Base-by-base conservation (phyloP, 1,284 basidiomycete species). In the Cutaneotrichosporon arboriforme region DNA sequence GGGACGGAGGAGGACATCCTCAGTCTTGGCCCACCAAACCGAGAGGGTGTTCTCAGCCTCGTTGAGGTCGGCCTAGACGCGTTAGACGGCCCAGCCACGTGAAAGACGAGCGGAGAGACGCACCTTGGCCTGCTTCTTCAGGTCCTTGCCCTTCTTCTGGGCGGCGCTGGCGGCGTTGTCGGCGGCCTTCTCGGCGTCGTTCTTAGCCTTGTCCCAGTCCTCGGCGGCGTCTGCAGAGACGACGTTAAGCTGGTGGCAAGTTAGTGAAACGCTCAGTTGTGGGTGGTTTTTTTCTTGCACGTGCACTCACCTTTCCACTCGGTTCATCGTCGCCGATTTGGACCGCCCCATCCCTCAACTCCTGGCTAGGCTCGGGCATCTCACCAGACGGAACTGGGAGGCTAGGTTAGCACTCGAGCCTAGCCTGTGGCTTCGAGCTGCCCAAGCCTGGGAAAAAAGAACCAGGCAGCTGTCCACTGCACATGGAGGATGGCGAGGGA, bases 1-100 rank as follows among this genome's bases (percentile, higher is more conserved):
- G 17, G 86, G 87, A 26, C 81, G 80, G 52, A 88, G 74, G 26
- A 88, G 60, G 54, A 81, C 80, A 38, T 83, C 78, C 65, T 84
- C 84, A 21, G 81, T 75, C 52, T 79, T 69, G 15, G 80, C 76
- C 80, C 81, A 85, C 23, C 84, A 67, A 42, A 81, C 77, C 21
- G 72, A 68, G 13, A 80, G 77, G 62, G 83, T 81, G 38, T 77
- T 76, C 66, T 84, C 80, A 7, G 78, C 81, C 55, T 83, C 79
- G 51, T 81, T 71, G 20, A 69, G 46, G 59, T 74, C 74, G 44
- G 59, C 65, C 72, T 74, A 47, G 52, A 57, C 14, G 41, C 38
- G 21, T 14, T 15, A 12, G 8, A 12, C 7, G 8, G 9, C 15
- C 26, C 2, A 8, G 26, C 22, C 58, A 83, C 74, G 42, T 78